These are phyloP conservation scores for Iris pallida DNA, from an alignment of 116 monocot genomes.

Conservation along the genomic window DNA sequence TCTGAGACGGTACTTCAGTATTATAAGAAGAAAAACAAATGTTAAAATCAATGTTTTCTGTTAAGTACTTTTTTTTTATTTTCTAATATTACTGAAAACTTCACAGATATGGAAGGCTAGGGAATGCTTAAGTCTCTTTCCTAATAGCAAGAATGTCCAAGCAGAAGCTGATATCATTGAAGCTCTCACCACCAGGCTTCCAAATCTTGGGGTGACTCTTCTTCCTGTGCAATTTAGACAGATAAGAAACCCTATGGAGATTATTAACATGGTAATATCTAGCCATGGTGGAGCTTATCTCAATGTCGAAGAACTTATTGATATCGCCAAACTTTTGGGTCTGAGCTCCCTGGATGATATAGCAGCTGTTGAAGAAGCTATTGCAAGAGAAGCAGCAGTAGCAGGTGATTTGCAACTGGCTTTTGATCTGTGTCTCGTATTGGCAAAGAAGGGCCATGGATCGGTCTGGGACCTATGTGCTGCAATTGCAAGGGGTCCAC, in stretches of 20 bases:
- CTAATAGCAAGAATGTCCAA: conserved; percentile 69
- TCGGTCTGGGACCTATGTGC: conserved; percentile 87
- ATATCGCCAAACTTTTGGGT: conserved; percentile 79
- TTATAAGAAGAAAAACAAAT: too few species aligned
- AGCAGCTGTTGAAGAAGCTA: conserved; percentile 75
- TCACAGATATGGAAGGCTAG: conserved; percentile 91
- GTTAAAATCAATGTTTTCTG: too few species aligned
- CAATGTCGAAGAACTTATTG: conserved; percentile 82
- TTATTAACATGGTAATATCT: conserved; percentile 68
- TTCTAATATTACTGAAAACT: background rate
- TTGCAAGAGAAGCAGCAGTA: conserved; percentile 84
- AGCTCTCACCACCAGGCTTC: conserved; percentile 79
- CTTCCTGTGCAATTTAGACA: conserved; percentile 90
- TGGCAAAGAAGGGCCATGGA: conserved; percentile 82
- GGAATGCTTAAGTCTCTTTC: conserved; percentile 79
- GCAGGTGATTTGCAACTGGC: conserved; percentile 85
- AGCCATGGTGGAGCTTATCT: conserved; percentile 77
- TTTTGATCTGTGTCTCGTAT: conserved; percentile 73
- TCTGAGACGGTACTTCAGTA: too few species aligned
- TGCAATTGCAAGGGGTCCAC: conserved; percentile 83
- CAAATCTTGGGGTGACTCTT: conserved; percentile 80
- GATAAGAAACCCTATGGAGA: conserved; percentile 85
- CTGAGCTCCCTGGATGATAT: conserved; percentile 66
- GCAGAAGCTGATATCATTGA: conserved; percentile 78
- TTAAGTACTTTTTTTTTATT: too few species aligned